These are phyloP conservation scores for Kurtzmaniella cleridarum DNA, from an alignment of 805 yeast species.

Conservation along the genomic window DNA sequence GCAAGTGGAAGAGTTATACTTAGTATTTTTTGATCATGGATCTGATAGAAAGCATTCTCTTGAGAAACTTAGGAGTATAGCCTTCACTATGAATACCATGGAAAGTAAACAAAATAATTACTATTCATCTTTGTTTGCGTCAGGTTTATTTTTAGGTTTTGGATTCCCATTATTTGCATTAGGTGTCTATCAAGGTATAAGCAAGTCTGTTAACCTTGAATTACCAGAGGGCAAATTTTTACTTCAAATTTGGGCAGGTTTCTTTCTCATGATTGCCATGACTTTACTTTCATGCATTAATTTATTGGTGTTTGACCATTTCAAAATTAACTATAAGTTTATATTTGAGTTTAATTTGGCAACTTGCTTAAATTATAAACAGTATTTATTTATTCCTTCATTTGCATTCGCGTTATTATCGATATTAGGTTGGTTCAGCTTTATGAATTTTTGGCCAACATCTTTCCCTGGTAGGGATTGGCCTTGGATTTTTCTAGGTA, in stretches of 20 bases:
- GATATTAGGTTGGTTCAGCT: conserved; percentile 71
- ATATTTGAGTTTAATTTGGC: conserved; percentile 82
- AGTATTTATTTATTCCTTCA: conserved; percentile 62
- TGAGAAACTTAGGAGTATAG: conserved; percentile 52
- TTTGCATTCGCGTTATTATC: conserved; percentile 51
- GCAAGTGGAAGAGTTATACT: conserved; percentile 63
- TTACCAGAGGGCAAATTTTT: conserved; percentile 55
- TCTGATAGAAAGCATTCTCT: conserved; percentile 61
- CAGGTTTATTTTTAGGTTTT: conserved; percentile 69
- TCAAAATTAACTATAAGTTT: conserved; percentile 82
- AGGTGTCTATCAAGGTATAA: conserved; percentile 50
- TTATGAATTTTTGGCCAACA: conserved; percentile 60
- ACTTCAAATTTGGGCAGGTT: conserved; percentile 92
- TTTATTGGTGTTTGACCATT: conserved; percentile 66
- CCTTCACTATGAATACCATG: conserved; percentile 31
- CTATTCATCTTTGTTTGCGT: conserved; percentile 46
- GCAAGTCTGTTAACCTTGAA: conserved; percentile 27
- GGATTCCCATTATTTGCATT: conserved; percentile 63
- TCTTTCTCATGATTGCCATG: conserved; percentile 59
- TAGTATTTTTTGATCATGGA: conserved; percentile 56
- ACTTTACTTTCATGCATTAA: conserved; percentile 60
- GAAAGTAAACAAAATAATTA: conserved; percentile 21
- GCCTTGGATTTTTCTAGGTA: conserved; percentile 74
- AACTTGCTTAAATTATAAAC: conserved; percentile 58
- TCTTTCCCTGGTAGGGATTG: conserved; percentile 61